Base-by-base conservation (phyloP, 129 eudicot genomes). In the Arctium minus region DNA sequence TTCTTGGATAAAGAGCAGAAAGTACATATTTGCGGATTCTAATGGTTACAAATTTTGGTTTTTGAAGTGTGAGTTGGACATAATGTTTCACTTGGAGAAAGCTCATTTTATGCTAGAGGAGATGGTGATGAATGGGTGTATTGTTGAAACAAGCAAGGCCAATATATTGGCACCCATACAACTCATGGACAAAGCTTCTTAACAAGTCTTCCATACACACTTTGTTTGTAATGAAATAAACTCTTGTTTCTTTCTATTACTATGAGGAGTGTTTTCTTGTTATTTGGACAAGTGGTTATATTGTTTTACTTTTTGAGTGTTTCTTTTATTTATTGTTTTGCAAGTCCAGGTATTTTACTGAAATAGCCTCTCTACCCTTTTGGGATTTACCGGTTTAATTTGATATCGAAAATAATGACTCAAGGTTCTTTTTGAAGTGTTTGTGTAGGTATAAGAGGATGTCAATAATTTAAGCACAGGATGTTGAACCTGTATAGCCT, bases 61-160 rank as follows among this genome's bases (percentile, higher is more conserved):
- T 67, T 18, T 83, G 85, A 81, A 94, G 98, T 94, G 98, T 72
- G 98, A 94, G 85, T 91, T 94, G 78, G 98, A 94, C 83, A 94
- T 94, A 72, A 94, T 94, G 98, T 94, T 94, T 83, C 97, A 92
- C 82, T 70, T 94, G 85, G 98, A 94, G 95, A 94, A 94, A 79
- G 98, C 98, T 10, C 98, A 94, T 81, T 94, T 94, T 86, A 94
- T 94, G 98, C 79, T 94, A 85, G 98, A 94, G 89, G 98, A 94
- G 81, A 94, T 94, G 98, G 98, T 93, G 70, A 93, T 93, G 97
- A 93, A 93, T 74, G 97, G 97, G 76, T 93, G 97, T 70, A 82
- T 93, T 39, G 92, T 94, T 17, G 98, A 94, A 86, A 94, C 98
- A 38, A 94, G 97, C 91, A 94, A 94, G 91, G 33, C 95, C 15